Percentiles rank a stretch among this genome's conserved stretches.
phyloP scores from a whole-genome alignment of 805 yeast species.

The Spathaspora sp. region DNA sequence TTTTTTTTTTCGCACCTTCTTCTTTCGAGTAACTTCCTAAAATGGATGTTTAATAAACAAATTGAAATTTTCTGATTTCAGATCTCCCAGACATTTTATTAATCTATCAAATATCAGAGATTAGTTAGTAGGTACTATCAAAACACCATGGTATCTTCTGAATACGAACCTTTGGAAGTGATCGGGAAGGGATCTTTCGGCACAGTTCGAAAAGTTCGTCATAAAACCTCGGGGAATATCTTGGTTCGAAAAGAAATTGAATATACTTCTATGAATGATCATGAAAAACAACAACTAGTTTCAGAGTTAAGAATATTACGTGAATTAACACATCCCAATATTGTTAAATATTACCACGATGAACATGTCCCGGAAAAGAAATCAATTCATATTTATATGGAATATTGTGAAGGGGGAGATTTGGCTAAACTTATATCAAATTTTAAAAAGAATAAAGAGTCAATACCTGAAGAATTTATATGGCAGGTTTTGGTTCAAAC shows the following conservation, averaged over 20 bases:
- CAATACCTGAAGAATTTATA: slow-evolving; percentile 79
- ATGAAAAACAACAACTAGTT: slow-evolving; percentile 81
- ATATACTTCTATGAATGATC: slow-evolving; percentile 83
- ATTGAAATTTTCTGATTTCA: too few species aligned
- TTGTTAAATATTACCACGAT: slow-evolving; percentile 83
- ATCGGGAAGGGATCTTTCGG: slow-evolving; percentile 97
- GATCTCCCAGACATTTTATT: too few species aligned
- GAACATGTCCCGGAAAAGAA: slow-evolving; percentile 74
- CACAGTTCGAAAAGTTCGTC: slow-evolving; percentile 77
- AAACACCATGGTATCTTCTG: slow-evolving; percentile 11
- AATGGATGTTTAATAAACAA: background rate
- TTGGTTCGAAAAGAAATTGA: slow-evolving; percentile 90
- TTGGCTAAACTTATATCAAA: slow-evolving; percentile 56
- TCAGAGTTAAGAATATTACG: slow-evolving; percentile 84
- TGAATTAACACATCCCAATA: slow-evolving; percentile 81
- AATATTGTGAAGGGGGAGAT: slow-evolving; percentile 79
- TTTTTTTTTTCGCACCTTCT: background rate
- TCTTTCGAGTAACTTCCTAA: background rate
- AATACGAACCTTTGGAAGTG: slow-evolving; percentile 76
- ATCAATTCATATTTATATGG: slow-evolving; percentile 81
- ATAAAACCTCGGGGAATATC: slow-evolving; percentile 55
- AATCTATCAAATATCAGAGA: background rate
- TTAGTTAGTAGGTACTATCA: background rate
- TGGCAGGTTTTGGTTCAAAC: slow-evolving; percentile 92
- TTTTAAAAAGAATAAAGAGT: slow-evolving; percentile 62